Conservation (phyloP, 768 basidiomycete species). For the Trametes cinnabarina region DNA sequence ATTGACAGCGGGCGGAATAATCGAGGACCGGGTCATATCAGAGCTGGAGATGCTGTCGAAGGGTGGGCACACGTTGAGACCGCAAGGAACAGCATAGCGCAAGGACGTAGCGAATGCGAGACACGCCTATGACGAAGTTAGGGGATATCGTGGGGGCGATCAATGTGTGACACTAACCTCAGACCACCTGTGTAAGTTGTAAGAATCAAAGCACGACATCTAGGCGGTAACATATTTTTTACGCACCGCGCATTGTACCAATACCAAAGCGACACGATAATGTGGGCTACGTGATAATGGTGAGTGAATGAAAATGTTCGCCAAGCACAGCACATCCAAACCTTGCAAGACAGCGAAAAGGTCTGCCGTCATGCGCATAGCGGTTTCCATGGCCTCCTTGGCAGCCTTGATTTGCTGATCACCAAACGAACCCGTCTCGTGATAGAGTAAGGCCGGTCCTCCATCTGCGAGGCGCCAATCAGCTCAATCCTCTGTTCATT, state of each 20-base stretch:
- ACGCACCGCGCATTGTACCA: slow-evolving; percentile 63
- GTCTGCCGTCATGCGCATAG: slow-evolving; percentile 50
- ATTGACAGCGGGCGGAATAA: slow-evolving; percentile 57
- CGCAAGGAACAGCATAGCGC: slow-evolving; percentile 61
- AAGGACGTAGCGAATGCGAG: slow-evolving; percentile 54
- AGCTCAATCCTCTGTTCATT: not conserved
- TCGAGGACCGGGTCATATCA: slow-evolving; percentile 49
- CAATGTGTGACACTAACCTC: slow-evolving; percentile 62
- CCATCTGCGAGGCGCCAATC: slow-evolving; percentile 22
- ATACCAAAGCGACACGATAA: slow-evolving; percentile 70
- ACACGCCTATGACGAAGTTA: slow-evolving; percentile 56
- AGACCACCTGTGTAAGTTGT: slow-evolving; percentile 53
- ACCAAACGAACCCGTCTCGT: slow-evolving; percentile 57
- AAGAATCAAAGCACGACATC: not conserved
- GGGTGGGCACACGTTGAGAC: slow-evolving; percentile 64
- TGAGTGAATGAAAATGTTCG: not conserved
- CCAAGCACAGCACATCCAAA: slow-evolving; percentile 26
- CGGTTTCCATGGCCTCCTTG: slow-evolving; percentile 46
- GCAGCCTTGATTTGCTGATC: slow-evolving; percentile 61
- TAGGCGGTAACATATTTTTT: no score
- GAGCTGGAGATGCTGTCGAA: slow-evolving; percentile 65
- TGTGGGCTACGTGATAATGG: slow-evolving; percentile 42
- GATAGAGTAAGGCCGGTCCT: slow-evolving; percentile 44
- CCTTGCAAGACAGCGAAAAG: slow-evolving; percentile 64
- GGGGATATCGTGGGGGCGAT: no score